Evolutionary conservation across 768 basidiomycete species (phyloP).

Genomic region (Tephrocybe rancida): DNA sequence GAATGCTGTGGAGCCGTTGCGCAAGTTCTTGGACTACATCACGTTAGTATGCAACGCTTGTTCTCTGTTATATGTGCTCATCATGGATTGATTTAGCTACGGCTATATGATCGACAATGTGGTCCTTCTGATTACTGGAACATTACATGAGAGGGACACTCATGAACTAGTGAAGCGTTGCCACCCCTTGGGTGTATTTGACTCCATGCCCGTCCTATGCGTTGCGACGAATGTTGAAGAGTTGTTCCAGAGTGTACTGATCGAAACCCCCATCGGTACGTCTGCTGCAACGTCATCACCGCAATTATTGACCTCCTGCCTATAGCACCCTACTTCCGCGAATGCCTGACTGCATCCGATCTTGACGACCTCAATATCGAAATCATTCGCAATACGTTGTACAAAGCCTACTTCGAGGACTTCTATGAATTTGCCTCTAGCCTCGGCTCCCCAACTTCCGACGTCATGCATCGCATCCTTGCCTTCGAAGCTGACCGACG

Average conservation of each 20-base stretch:
- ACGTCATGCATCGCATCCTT: conserved; percentile 91
- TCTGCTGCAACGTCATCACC: conserved; percentile 11
- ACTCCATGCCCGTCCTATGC: conserved; percentile 98
- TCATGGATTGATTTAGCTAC: conserved; percentile 56
- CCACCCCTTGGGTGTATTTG: conserved; percentile 95
- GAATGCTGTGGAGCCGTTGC: conserved; percentile 89
- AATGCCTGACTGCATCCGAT: conserved; percentile 93
- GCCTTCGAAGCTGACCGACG: conserved; percentile 97
- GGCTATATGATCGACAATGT: conserved; percentile 99
- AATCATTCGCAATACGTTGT: conserved; percentile 98
- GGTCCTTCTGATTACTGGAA: conserved; percentile 95
- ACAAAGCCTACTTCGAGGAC: conserved; percentile 98
- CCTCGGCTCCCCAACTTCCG: conserved; percentile 82
- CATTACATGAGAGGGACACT: conserved; percentile 95
- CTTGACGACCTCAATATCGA: conserved; percentile 99
- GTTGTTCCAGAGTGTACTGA: conserved; percentile 93
- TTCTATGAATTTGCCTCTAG: conserved; percentile 84
- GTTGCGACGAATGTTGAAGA: conserved; percentile 99
- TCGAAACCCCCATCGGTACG: conserved; percentile 96
- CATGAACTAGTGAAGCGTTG: conserved; percentile 96
- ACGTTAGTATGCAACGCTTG: conserved; percentile 62
- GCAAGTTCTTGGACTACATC: conserved; percentile 96
- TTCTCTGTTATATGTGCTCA: conserved; percentile 1
- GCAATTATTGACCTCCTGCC: conserved; percentile 2
- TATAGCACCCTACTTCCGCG: conserved; percentile 92